These are phyloP conservation scores for Aureobasidium sp. DNA, from an alignment of 2,329 filamentous ascomycete species.

Conservation along the genomic window DNA sequence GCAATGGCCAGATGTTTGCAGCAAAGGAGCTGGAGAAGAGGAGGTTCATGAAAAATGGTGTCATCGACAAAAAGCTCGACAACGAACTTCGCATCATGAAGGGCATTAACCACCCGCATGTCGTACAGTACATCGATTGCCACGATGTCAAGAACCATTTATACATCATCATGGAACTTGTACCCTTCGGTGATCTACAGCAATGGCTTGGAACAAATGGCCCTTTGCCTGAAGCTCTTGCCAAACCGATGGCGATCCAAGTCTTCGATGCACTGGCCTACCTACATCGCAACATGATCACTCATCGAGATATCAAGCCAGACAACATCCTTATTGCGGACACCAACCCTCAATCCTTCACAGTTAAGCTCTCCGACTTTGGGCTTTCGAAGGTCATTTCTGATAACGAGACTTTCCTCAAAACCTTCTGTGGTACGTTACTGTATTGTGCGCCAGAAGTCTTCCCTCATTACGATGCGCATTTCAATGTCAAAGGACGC, in stretches of 20 bases:
- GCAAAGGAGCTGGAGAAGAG: conserved; percentile 94
- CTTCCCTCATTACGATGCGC: conserved; percentile 69
- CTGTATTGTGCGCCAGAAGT: conserved; percentile 96
- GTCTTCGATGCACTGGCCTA: conserved; percentile 77
- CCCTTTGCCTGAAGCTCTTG: conserved; percentile 56
- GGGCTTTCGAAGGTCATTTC: conserved; percentile 91
- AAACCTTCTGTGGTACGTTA: conserved; percentile 93
- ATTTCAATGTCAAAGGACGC: conserved; percentile 50
- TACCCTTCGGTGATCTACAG: conserved; percentile 74
- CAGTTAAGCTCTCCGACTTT: conserved; percentile 92
- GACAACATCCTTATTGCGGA: conserved; percentile 89
- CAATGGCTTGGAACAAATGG: conserved; percentile 56
- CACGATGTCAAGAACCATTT: conserved; percentile 72
- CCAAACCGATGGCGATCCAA: conserved; percentile 64
- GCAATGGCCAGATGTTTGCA: conserved; percentile 73
- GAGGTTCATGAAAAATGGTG: conserved; percentile 84
- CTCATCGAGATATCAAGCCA: conserved; percentile 94
- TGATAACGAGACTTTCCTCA: conserved; percentile 75
- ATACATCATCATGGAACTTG: conserved; percentile 96
- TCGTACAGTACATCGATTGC: conserved; percentile 86
- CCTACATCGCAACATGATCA: conserved; percentile 79
- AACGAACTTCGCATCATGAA: conserved; percentile 98
- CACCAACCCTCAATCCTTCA: conserved; percentile 52
- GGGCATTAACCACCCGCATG: conserved; percentile 71
- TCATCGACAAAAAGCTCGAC: conserved; percentile 83